These are phyloP conservation scores for Trichophaea hybrida DNA, from an alignment of 2,329 filamentous ascomycete species.

Conservation along the genomic window DNA sequence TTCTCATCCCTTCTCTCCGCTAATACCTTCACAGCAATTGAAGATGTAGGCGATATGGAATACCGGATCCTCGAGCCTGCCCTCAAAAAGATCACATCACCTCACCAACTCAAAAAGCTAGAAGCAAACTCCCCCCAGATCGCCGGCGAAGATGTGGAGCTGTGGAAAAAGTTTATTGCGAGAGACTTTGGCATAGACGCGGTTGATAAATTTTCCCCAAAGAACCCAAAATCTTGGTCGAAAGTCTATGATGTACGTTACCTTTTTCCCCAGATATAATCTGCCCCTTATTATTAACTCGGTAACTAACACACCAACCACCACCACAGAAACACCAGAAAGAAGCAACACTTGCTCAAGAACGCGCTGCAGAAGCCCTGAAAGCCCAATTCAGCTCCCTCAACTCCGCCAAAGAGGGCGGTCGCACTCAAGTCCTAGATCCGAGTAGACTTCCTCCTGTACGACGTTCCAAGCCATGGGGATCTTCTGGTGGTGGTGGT, in stretches of 20 bases:
- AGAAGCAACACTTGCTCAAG: slow-evolving; percentile 4
- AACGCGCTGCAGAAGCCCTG: slow-evolving; percentile 7
- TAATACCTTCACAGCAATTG: slow-evolving; percentile 37
- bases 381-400: slow-evolving; percentile 11
- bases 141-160: slow-evolving; percentile 49
- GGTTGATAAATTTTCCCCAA: slow-evolving; percentile 47
- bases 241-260: slow-evolving; percentile 47
- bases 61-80: slow-evolving; percentile 53
- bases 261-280: neutral
- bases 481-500: neutral
- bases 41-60: slow-evolving; percentile 56
- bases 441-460: slow-evolving; percentile 10
- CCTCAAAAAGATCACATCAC: slow-evolving; percentile 55
- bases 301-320: too few species aligned
- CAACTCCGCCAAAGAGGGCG: slow-evolving; percentile 9
- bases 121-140: slow-evolving; percentile 68
- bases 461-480: neutral
- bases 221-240: slow-evolving; percentile 59
- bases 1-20: slow-evolving; percentile 3
- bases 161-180: slow-evolving; percentile 69
- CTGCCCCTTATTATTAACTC: neutral
- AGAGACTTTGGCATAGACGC: slow-evolving; percentile 56
- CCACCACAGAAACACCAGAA: slow-evolving; percentile 9
- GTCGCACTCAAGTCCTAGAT: slow-evolving; percentile 10
- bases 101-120: slow-evolving; percentile 55